Evolutionary conservation across 2,329 filamentous ascomycete species (phyloP).

Genomic region (Calonectria hawksworthii): DNA sequence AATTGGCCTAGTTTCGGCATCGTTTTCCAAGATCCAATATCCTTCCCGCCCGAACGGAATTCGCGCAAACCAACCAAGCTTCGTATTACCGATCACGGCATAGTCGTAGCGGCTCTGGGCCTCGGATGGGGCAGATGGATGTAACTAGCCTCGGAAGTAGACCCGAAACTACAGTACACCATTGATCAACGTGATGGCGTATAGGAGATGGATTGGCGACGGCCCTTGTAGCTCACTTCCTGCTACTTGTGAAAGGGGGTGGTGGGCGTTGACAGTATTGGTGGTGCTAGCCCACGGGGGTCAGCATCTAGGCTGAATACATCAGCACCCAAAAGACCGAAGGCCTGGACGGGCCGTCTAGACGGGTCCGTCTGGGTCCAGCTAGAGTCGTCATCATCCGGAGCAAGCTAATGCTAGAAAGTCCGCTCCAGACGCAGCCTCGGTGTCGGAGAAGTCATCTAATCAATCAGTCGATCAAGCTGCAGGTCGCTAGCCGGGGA

Average conservation of each 20-base stretch:
- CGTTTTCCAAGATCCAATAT: slow-evolving; percentile 19
- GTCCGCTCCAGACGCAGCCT: slow-evolving; percentile 1
- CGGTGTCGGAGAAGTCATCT: slow-evolving; percentile 38
- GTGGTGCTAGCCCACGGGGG: background rate
- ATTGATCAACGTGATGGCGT: slow-evolving; percentile 11
- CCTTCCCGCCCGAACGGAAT: slow-evolving; percentile 29
- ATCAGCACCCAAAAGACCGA: background rate
- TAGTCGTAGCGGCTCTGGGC: slow-evolving; percentile 11
- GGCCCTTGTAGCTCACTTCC: background rate
- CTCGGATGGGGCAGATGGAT: slow-evolving; percentile 4
- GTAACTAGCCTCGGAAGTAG: slow-evolving; percentile 11
- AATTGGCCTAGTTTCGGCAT: slow-evolving; percentile 15
- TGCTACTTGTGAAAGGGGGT: background rate
- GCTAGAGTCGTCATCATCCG: slow-evolving; percentile 20
- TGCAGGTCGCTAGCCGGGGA: slow-evolving; percentile 38
- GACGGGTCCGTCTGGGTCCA: slow-evolving; percentile 16
- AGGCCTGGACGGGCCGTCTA: background rate
- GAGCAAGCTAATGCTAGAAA: slow-evolving; percentile 9
- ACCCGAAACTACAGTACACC: slow-evolving; percentile 1
- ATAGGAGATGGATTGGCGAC: background rate
- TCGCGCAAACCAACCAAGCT: slow-evolving; percentile 36
- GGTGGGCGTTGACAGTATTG: background rate
- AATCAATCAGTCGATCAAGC: slow-evolving; percentile 48
- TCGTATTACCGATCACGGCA: slow-evolving; percentile 24
- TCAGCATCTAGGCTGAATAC: background rate